Evolutionary conservation across 129 eudicot genomes (phyloP).

Genomic region (Saussurea involucrata): DNA sequence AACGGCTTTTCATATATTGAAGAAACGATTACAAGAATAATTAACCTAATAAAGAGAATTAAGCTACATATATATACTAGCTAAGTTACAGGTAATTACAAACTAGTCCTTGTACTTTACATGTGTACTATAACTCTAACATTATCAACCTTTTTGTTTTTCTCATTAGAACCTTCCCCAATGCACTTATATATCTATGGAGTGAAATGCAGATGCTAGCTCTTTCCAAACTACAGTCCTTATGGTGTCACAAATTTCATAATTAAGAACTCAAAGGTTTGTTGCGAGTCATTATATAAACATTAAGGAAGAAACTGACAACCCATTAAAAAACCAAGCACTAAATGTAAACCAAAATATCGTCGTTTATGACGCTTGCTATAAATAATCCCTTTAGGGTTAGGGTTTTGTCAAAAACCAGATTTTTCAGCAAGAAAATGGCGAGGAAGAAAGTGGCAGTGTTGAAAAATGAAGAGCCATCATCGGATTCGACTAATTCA

Average conservation of each 20-base stretch:
- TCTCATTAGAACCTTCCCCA: neutral
- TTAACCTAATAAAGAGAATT: too few relatives aligned
- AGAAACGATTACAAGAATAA: too few relatives aligned
- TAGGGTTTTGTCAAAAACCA: constrained; percentile 18
- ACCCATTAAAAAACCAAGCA: constrained; percentile 5
- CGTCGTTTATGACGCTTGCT: constrained; percentile 6
- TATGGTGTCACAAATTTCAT: neutral
- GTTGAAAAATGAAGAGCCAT: neutral
- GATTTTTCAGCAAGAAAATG: constrained; percentile 7
- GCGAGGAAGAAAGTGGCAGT: constrained; percentile 18
- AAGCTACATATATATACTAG: too few relatives aligned
- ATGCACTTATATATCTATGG: neutral
- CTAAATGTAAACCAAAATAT: constrained; percentile 7
- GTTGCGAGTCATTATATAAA: neutral
- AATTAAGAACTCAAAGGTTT: neutral
- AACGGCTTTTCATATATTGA: too few relatives aligned
- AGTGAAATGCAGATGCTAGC: neutral
- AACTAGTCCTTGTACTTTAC: too few relatives aligned
- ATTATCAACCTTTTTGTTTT: too few relatives aligned
- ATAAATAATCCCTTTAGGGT: neutral
- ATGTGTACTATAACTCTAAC: too few relatives aligned
- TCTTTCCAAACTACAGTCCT: neutral
- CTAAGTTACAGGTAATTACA: too few relatives aligned
- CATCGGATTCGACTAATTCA: constrained; percentile 19
- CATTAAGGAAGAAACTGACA: constrained; percentile 3